Conservation (phyloP, 306 rosid genomes). For the Lithocarpus polystachyus region DNA sequence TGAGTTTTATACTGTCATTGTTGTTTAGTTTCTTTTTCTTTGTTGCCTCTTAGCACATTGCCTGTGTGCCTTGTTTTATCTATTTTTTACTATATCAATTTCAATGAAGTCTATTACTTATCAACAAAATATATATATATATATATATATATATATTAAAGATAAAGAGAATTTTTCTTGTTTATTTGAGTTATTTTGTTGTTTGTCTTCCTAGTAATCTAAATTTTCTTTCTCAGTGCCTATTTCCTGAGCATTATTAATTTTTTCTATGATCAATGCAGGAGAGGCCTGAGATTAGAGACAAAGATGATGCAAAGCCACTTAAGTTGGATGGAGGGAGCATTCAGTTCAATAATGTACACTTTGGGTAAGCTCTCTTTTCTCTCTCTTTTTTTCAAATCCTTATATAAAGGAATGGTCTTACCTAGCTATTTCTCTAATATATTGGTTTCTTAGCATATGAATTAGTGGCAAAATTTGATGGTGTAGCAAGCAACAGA, state of each 20-base stretch:
- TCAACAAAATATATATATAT: no score
- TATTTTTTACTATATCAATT: no score
- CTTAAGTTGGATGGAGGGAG: conserved; percentile 66
- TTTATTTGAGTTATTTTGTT: neutral
- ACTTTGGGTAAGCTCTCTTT: conserved; percentile 60
- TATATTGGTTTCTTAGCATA: neutral
- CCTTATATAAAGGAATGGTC: neutral
- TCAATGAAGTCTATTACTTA: no score
- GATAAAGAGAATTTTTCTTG: neutral
- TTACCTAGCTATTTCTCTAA: neutral
- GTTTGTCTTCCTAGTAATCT: neutral
- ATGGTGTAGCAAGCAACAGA: neutral
- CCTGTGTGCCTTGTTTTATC: no score
- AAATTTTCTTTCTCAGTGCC: neutral
- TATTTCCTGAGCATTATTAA: conserved; percentile 8
- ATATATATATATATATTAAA: neutral
- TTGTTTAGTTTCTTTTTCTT: no score
- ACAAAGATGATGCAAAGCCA: conserved; percentile 64
- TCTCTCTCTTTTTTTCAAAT: conserved; percentile 7
- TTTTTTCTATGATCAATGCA: conserved; percentile 28
- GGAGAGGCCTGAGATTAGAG: conserved; percentile 80
- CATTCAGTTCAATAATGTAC: conserved; percentile 70
- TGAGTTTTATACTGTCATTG: no score
- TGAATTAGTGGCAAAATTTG: neutral
- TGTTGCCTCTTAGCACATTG: no score